Percentiles rank a stretch among this genome's conserved stretches.
These are phyloP conservation scores for Penicillium sp. DNA, from an alignment of 2,329 filamentous ascomycete species.

Conservation along the genomic window DNA sequence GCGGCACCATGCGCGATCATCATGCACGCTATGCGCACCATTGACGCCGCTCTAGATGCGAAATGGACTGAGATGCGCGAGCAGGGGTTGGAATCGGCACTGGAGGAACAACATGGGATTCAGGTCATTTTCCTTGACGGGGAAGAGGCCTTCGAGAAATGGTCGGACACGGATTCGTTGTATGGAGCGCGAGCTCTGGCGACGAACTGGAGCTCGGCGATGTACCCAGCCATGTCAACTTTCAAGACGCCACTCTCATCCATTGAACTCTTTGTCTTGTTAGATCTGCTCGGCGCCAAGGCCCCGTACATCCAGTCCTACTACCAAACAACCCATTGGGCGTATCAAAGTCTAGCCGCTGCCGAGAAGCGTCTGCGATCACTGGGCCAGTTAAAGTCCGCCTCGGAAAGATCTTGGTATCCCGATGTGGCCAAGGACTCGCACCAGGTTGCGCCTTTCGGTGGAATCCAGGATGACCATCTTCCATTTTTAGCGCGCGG, in stretches of 20 bases:
- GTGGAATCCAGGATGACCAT: conserved; percentile 82
- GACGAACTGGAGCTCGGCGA: conserved; percentile 73
- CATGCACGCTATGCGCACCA: conserved; percentile 76
- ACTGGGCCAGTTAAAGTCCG: conserved; percentile 68
- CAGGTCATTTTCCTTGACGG: conserved; percentile 92
- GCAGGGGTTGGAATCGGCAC: conserved; percentile 53
- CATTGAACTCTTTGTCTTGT: conserved; percentile 87
- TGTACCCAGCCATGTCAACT: conserved; percentile 72
- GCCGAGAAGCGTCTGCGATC: conserved; percentile 75
- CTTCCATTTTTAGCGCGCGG: conserved; percentile 86
- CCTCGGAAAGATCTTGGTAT: conserved; percentile 61
- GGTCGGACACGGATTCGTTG: conserved; percentile 80
- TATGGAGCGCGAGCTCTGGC: conserved; percentile 87
- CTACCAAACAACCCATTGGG: conserved; percentile 91
- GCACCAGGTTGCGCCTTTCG: conserved; percentile 50
- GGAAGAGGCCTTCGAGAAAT: conserved; percentile 85
- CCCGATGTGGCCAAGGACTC: conserved; percentile 63
- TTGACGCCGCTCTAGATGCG: conserved; percentile 77
- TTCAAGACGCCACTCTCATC: conserved; percentile 75
- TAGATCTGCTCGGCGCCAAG: conserved; percentile 79
- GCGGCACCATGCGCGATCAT: conserved; percentile 94
- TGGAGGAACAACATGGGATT: conserved; percentile 79
- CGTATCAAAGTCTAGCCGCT: conserved; percentile 75
- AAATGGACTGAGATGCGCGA: conserved; percentile 79
- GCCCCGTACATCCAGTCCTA: conserved; percentile 78